Base-by-base conservation (phyloP, 495 filamentous ascomycete species). In the Trichoderma erinaceum region DNA sequence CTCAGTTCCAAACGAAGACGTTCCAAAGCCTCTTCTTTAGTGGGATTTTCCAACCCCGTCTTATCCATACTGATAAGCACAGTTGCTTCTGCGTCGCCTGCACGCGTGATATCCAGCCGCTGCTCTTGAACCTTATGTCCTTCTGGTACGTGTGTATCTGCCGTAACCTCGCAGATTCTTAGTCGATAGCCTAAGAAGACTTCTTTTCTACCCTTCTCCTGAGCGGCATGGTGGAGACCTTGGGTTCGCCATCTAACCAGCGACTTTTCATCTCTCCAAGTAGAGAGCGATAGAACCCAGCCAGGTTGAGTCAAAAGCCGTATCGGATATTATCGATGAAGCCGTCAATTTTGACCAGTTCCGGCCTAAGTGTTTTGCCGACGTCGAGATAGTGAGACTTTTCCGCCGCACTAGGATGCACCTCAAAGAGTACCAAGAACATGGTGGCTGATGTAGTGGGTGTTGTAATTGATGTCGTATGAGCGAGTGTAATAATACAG, bases 181-280 rank as follows among this genome's bases (percentile, higher is more conserved):
- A 46, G 12, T 46, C 43, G 43, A 46, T 46, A 46, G 43, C 18
- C 43, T 6, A 23, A 4, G 18, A 68, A 41, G 16, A 68, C 21
- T 11, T 21, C 52, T 0, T 41, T 50, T 3, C 66, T 50, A 4
- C 66, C 66, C 23, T 68, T 61, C 29, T 63, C 29, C 23, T 68
- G 66, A 13, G 66, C 66, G 27, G 6, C n/a, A 61, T 68, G 66
- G 25, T 68, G 66, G 52, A 15, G 32, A 50, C 25, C 48, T 3
- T 56, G 29, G 12, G 52, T 68, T 21, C 66, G 66, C 66, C 66
- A 68, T 25, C 66, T 29, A 41, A 68, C 52, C 2, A 68, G 27
- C 21, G 66, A 50, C 29, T 68, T 68, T 41, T 68, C 66, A 58
- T 68, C 66, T 41, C 38, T 23, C 66, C 66, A 68, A 13, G 29